Evolutionary conservation across 345 rosid species (phyloP).

Genomic region (Nasturtium officinale): DNA sequence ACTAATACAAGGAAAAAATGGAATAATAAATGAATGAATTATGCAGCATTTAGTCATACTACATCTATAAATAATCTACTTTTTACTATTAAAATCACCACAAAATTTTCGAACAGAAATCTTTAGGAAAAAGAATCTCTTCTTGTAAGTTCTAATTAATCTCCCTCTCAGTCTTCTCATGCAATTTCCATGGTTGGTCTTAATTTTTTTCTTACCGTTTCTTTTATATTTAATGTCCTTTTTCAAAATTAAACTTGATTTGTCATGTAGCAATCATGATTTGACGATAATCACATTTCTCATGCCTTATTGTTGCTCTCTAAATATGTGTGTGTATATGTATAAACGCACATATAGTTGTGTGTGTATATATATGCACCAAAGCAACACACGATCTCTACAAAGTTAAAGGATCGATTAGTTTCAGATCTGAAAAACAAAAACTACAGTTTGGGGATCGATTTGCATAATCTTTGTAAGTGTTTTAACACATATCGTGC

Average conservation of each 20-base stretch:
- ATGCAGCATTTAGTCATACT: neutral
- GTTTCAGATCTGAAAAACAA: conserved; percentile 25
- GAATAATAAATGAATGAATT: neutral
- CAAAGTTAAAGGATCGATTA: conserved; percentile 42
- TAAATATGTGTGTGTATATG: conserved; percentile 1
- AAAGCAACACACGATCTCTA: conserved; percentile 41
- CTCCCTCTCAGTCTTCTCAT: conserved; percentile 29
- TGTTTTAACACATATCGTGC: conserved; percentile 25
- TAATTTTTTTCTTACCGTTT: conserved; percentile 33
- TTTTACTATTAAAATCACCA: neutral
- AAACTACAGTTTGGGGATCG: conserved; percentile 5
- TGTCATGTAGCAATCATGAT: conserved; percentile 48
- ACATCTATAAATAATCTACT: conserved; percentile 11
- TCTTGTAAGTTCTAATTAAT: conserved; percentile 31
- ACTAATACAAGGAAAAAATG: neutral
- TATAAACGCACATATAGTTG: neutral
- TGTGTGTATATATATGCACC: conserved; percentile 23
- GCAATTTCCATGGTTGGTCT: conserved; percentile 34
- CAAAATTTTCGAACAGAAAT: neutral
- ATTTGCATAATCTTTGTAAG: conserved; percentile 32
- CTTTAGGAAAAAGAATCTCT: conserved; percentile 12
- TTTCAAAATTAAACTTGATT: conserved; percentile 31
- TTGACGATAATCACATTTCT: conserved; percentile 46
- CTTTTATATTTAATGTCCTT: conserved; percentile 3
- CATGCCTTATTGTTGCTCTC: conserved; percentile 37